Evolutionary conservation across 2,329 filamentous ascomycete genomes (phyloP).

Genomic region (Stylonectria norvegica): DNA sequence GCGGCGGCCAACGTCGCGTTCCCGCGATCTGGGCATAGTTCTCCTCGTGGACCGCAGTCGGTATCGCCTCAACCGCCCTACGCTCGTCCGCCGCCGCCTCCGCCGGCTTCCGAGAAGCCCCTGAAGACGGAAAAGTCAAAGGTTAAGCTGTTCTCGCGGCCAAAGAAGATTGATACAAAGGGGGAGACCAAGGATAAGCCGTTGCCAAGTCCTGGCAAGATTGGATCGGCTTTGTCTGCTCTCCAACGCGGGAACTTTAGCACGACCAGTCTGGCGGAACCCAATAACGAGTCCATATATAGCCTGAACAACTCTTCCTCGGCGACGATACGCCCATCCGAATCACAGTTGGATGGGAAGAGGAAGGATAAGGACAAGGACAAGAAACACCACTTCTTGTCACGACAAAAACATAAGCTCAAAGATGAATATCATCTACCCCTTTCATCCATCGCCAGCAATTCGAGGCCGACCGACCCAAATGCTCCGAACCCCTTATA

Average conservation of each 20-base stretch:
- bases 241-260: constrained; percentile 65
- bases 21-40: constrained; percentile 57
- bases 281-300: constrained; percentile 62
- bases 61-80: constrained; percentile 28
- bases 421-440: constrained; percentile 72
- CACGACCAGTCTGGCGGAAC: constrained; percentile 67
- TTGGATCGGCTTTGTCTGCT: constrained; percentile 62
- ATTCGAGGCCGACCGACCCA: constrained; percentile 72
- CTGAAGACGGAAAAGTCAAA: constrained; percentile 66
- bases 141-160: constrained; percentile 77
- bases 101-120: constrained; percentile 53
- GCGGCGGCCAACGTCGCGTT: constrained; percentile 71
- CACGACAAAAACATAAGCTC: constrained; percentile 74
- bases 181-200: constrained; percentile 64
- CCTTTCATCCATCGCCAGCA: constrained; percentile 72
- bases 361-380: constrained; percentile 62
- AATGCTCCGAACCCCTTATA: constrained; percentile 73
- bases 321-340: constrained; percentile 67
- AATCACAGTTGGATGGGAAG: constrained; percentile 46
- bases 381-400: constrained; percentile 76
- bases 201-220: constrained; percentile 67
- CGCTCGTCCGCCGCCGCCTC: constrained; percentile 33
- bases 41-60: constrained; percentile 41
- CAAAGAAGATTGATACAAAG: constrained; percentile 71
- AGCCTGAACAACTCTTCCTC: constrained; percentile 72